Conservation (phyloP, 768 basidiomycete genomes). For the Erythrobasidium yunnanense region DNA sequence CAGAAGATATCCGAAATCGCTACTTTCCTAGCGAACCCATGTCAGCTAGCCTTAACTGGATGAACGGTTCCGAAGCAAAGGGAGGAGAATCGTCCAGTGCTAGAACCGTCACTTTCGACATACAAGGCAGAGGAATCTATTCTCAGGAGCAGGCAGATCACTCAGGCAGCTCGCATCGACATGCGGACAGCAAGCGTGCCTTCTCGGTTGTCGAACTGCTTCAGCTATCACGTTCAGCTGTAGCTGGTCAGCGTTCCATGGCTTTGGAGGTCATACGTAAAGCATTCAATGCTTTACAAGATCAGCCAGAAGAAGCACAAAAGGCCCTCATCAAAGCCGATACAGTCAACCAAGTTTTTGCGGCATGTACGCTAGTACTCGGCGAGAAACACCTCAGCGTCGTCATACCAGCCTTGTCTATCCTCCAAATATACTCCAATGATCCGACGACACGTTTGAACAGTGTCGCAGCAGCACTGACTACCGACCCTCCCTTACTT, state of each 20-base stretch:
- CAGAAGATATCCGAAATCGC: not conserved
- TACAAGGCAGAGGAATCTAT: not conserved
- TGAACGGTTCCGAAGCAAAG: not conserved
- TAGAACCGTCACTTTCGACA: not conserved
- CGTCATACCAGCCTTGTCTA: not conserved
- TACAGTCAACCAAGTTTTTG: constrained; percentile 2
- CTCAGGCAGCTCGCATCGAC: not conserved
- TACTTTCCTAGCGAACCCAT: constrained; percentile 22
- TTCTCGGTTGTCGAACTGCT: constrained; percentile 2
- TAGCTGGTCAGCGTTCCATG: constrained; percentile 5
- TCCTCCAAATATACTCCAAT: not conserved
- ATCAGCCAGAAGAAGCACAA: not conserved
- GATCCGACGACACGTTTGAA: not conserved
- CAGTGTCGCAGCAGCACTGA: constrained; percentile 5
- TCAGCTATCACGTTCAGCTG: constrained; percentile 8
- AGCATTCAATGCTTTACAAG: not conserved
- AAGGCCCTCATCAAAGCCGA: not conserved
- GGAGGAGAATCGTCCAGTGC: not conserved
- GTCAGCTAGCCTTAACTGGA: constrained; percentile 4
- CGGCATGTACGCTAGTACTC: not conserved
- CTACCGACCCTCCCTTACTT: not conserved
- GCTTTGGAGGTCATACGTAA: constrained; percentile 8
- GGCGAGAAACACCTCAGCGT: constrained; percentile 16
- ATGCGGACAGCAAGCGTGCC: not conserved
- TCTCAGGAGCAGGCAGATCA: not conserved